Evolutionary conservation across 2,329 filamentous ascomycete genomes (phyloP).

Genomic region (Cryphonectria nitschkei): DNA sequence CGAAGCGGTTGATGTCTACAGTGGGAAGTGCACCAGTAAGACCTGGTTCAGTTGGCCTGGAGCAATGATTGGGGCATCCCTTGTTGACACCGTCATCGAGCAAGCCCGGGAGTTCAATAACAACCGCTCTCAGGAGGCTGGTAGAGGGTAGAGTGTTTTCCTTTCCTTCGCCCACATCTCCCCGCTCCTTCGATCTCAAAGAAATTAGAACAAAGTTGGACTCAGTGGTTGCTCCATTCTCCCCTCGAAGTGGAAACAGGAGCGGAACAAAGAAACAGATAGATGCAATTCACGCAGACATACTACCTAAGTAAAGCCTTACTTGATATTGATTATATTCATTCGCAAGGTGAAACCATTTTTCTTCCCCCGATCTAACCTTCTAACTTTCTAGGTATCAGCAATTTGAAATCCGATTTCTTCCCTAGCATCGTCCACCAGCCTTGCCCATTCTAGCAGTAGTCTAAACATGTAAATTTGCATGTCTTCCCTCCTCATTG

Average conservation of each 20-base stretch:
- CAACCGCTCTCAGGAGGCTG: neutral
- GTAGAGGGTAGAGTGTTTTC: neutral
- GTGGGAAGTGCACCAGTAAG: slow-evolving; percentile 31
- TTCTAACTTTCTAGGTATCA: neutral
- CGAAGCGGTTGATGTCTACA: slow-evolving; percentile 29
- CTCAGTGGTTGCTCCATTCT: no score
- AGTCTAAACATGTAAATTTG: slow-evolving; percentile 69
- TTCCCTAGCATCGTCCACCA: slow-evolving; percentile 55
- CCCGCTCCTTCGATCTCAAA: neutral
- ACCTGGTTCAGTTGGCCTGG: slow-evolving; percentile 34
- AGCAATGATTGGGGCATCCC: slow-evolving; percentile 29
- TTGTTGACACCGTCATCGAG: slow-evolving; percentile 12
- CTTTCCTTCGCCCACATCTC: neutral
- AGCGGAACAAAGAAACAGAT: neutral
- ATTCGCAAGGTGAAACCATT: neutral
- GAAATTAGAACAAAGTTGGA: no score
- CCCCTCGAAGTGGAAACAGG: neutral
- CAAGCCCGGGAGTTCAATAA: slow-evolving; percentile 6
- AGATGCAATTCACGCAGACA: no score
- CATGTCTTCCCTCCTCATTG: slow-evolving; percentile 74
- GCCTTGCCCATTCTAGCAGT: slow-evolving; percentile 64
- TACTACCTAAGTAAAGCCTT: no score
- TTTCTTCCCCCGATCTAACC: neutral
- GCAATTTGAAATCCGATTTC: slow-evolving; percentile 48
- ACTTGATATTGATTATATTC: no score